Evolutionary conservation across 352 stramenopile species (phyloP).

Genomic region (Phytophthora multivora): DNA sequence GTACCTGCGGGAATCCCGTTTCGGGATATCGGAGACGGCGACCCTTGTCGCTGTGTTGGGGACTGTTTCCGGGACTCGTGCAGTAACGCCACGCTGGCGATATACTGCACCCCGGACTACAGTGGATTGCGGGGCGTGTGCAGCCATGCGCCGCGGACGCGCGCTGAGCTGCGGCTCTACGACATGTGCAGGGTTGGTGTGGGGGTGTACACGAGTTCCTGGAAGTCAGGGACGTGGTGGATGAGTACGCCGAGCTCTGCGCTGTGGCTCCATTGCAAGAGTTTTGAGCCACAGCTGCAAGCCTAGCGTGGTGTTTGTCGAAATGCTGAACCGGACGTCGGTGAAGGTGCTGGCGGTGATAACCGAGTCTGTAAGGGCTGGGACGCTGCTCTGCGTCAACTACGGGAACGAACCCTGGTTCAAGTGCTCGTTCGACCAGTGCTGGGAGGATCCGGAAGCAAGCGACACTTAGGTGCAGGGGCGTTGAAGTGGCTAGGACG

Average conservation of each 20-base stretch:
- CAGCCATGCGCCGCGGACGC: not conserved
- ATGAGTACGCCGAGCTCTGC: not conserved
- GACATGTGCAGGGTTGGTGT: slow-evolving; percentile 3
- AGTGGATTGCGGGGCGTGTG: not conserved
- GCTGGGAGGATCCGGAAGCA: not conserved
- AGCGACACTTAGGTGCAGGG: not conserved
- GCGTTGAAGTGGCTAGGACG: no score
- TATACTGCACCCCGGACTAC: slow-evolving; percentile 2
- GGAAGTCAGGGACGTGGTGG: slow-evolving; percentile 5
- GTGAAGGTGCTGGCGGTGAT: not conserved
- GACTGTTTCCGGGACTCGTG: slow-evolving; percentile 9
- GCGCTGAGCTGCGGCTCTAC: not conserved
- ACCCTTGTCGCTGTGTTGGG: not conserved
- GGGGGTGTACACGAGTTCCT: not conserved
- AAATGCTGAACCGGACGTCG: not conserved
- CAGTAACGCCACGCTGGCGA: not conserved
- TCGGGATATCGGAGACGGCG: not conserved
- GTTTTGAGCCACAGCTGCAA: not conserved
- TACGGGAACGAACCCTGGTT: not conserved
- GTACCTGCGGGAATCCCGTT: not conserved
- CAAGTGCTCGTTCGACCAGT: not conserved
- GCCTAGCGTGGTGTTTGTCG: not conserved
- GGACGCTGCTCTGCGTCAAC: not conserved
- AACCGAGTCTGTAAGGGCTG: not conserved
- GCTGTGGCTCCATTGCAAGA: not conserved